Base-by-base conservation (phyloP, 306 rosid species). In the Dalbergia oliveri region DNA sequence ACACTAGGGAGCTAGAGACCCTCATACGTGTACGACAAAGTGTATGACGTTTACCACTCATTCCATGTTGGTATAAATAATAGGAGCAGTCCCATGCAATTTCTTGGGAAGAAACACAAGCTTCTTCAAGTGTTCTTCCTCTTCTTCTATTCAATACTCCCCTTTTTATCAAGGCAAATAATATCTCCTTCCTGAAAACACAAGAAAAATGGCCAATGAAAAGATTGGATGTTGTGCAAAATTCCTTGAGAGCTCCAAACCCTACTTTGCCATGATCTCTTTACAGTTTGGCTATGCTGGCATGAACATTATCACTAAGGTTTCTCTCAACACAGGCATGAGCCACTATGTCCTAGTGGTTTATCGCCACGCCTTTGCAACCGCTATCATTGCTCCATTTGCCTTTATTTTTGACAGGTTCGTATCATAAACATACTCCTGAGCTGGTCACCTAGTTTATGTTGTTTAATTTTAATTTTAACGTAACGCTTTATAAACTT, bases 341-440 rank as follows among this genome's bases (percentile, higher is more conserved):
- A 95, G 99, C 41, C 98, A 95, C 87, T 95, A 91, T 58, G 98
- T 95, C 10, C 97, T 95, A 0, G 99, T 95, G 10, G 98, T 90
- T 68, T 95, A 95, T 58, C 97, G 99, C 47, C 99, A 95, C 4
- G 98, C 94, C 23, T 21, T 95, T 3, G 99, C 99, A 9, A 93
- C 97, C 1, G 89, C 89, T 0, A 72, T 57, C n/a, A 91, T 95
- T 0, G 95, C 87, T 49, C 99, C 98, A 9, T 93, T 95, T 44
- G 98, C 93, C 58, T 78, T 93, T 79, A 56, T 88, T 34, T 87
- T 95, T 43, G 99, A 95, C 80, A 90, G 97, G 98, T 94, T 33
- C 4, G 18, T 74, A 15, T 5, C 5, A 16, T 4, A 26, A 35
- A 67, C 11, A 15, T 1, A 54, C 10, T 3, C 54, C 54, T 6